phyloP scores from a whole-genome alignment of 257 asterid genomes.

The Gynochthodes officinalis region DNA sequence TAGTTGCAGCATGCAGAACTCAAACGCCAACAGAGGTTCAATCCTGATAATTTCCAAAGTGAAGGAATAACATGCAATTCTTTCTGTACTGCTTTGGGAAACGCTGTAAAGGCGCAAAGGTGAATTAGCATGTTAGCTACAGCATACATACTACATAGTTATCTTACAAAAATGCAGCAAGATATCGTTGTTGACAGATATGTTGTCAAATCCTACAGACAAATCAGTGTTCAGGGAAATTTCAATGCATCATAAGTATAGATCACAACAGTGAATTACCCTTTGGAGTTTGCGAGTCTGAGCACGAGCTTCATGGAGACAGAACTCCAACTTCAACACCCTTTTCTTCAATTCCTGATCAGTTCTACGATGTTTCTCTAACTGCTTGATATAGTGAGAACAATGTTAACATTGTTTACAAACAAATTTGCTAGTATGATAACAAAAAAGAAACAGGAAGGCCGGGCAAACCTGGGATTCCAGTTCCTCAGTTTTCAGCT shows the following conservation, averaged over 20 bases:
- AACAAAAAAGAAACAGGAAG: neutral
- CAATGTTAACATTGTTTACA: neutral
- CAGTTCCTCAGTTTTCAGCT: constrained; percentile 69
- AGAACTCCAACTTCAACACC: constrained; percentile 68
- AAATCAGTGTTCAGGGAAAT: neutral
- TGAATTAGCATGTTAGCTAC: neutral
- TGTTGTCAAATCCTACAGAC: neutral
- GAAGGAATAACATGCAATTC: too few relatives aligned
- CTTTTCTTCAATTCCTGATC: constrained; percentile 83
- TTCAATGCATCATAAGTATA: neutral
- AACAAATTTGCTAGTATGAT: neutral
- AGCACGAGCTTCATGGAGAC: constrained; percentile 74
- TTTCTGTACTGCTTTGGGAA: neutral
- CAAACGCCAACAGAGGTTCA: too few relatives aligned
- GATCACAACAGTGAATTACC: constrained; percentile 35
- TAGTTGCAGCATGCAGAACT: neutral
- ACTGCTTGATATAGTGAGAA: constrained; percentile 30
- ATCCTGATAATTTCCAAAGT: neutral
- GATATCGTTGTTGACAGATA: neutral
- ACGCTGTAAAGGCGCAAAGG: neutral
- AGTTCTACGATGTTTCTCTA: constrained; percentile 71
- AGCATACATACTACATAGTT: neutral
- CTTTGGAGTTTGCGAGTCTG: constrained; percentile 85
- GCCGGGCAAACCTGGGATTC: constrained; percentile 65
- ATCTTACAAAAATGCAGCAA: neutral